Evolutionary conservation across 208 protist genomes (phyloP).

Genomic region (Trypanosoma grayi): DNA sequence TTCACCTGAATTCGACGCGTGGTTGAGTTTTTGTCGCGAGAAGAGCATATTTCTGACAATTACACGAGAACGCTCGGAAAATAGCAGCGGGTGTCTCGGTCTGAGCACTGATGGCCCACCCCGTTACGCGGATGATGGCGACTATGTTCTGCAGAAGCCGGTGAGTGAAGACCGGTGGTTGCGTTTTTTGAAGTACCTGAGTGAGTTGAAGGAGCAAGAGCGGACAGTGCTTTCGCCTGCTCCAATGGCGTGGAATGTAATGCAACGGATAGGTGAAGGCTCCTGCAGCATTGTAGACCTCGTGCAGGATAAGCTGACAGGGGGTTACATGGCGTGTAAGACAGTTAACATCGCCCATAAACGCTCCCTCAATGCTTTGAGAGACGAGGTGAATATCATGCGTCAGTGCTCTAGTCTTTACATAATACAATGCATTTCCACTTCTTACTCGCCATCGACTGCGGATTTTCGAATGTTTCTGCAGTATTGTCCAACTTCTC

Average conservation of each 20-base stretch:
- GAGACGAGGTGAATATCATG: slow-evolving; percentile 49
- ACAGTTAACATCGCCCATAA: slow-evolving; percentile 26
- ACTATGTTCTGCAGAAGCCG: slow-evolving; percentile 33
- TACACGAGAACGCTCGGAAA: background rate
- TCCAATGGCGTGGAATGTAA: slow-evolving; percentile 22
- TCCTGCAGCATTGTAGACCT: slow-evolving; percentile 25
- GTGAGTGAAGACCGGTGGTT: slow-evolving; percentile 26
- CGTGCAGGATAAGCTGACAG: slow-evolving; percentile 34
- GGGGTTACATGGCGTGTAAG: slow-evolving; percentile 33
- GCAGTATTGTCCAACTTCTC: slow-evolving; percentile 44
- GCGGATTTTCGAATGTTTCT: slow-evolving; percentile 47
- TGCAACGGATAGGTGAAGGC: slow-evolving; percentile 20
- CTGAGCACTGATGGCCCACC: slow-evolving; percentile 19
- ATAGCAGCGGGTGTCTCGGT: background rate
- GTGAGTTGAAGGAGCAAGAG: slow-evolving; percentile 11
- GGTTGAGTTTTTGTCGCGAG: slow-evolving; percentile 14
- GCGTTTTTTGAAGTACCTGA: slow-evolving; percentile 23
- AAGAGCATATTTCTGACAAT: slow-evolving; percentile 20
- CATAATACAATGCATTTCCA: slow-evolving; percentile 47
- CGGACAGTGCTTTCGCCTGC: slow-evolving; percentile 11
- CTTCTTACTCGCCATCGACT: slow-evolving; percentile 16
- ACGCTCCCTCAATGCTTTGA: slow-evolving; percentile 3
- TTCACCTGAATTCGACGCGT: slow-evolving; percentile 15
- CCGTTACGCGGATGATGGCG: slow-evolving; percentile 6
- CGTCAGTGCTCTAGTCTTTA: slow-evolving; percentile 31